Percentiles rank a stretch among this genome's conserved stretches.
phyloP scores from a whole-genome alignment of 2,329 filamentous ascomycete species.

The Penicillium sp. region DNA sequence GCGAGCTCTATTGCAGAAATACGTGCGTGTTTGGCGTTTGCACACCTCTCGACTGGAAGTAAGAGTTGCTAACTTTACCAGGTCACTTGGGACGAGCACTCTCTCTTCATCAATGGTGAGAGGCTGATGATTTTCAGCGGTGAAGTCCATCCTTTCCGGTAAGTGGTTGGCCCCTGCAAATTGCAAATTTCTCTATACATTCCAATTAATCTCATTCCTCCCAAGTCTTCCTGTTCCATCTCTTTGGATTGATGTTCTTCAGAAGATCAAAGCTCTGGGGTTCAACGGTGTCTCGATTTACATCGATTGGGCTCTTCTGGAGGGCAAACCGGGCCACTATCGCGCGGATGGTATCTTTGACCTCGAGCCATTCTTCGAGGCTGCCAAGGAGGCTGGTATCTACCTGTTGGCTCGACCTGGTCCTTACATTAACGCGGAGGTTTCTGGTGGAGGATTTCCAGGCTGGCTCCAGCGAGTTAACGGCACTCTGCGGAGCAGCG shows the following conservation, averaged over 20 bases:
- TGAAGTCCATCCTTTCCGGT: constrained; percentile 72
- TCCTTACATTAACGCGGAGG: constrained; percentile 80
- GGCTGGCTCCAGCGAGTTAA: constrained; percentile 76
- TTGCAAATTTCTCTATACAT: not conserved
- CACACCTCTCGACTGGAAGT: not conserved
- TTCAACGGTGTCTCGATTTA: constrained; percentile 83
- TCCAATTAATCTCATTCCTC: not conserved
- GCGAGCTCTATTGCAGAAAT: constrained; percentile 58
- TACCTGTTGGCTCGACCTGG: constrained; percentile 75
- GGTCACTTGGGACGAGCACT: constrained; percentile 74
- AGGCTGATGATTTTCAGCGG: constrained; percentile 73
- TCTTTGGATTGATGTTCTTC: constrained; percentile 73
- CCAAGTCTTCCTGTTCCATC: constrained; percentile 63
- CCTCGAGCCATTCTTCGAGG: constrained; percentile 75
- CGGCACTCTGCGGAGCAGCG: constrained; percentile 66
- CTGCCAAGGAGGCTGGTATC: constrained; percentile 72
- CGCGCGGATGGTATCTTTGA: constrained; percentile 72
- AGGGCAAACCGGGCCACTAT: constrained; percentile 73
- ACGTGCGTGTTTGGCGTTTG: constrained; percentile 48
- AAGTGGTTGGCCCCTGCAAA: constrained; percentile 13
- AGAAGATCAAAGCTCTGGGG: constrained; percentile 80
- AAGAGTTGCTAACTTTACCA: no score
- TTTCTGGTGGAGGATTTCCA: constrained; percentile 75
- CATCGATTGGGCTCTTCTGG: constrained; percentile 75
- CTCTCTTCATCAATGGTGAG: constrained; percentile 71